These are phyloP conservation scores for Fraxinus sp. DNA, from an alignment of 305 asterid genomes.

Conservation along the genomic window DNA sequence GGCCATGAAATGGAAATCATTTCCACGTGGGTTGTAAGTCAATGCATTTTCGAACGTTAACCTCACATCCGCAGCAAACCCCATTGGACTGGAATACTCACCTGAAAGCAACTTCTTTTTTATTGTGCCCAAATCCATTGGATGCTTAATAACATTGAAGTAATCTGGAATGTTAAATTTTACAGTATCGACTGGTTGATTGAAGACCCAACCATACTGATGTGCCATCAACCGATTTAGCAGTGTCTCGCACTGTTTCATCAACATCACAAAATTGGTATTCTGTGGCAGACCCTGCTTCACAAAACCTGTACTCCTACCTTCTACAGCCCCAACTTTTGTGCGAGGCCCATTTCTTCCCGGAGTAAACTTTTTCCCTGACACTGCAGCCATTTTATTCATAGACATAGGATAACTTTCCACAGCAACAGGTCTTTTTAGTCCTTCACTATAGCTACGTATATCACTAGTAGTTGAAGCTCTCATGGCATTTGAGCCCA, in stretches of 20 bases:
- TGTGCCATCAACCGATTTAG: slow-evolving; percentile 53
- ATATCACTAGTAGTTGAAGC: slow-evolving; percentile 38
- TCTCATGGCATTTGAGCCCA: slow-evolving; percentile 23
- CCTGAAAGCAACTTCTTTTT: slow-evolving; percentile 46
- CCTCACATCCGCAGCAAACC: slow-evolving; percentile 80
- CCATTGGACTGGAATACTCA: slow-evolving; percentile 52
- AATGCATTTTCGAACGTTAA: slow-evolving; percentile 81
- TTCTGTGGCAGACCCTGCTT: slow-evolving; percentile 37
- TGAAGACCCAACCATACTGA: slow-evolving; percentile 52
- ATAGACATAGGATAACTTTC: slow-evolving; percentile 36
- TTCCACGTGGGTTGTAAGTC: slow-evolving; percentile 67
- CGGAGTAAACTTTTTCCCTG: slow-evolving; percentile 42
- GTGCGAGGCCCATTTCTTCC: slow-evolving; percentile 58
- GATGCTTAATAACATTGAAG: slow-evolving; percentile 61
- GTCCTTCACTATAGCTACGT: slow-evolving; percentile 41
- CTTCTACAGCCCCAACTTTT: slow-evolving; percentile 44
- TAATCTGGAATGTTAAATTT: slow-evolving; percentile 61
- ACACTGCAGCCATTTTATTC: slow-evolving; percentile 24
- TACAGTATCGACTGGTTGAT: slow-evolving; percentile 69
- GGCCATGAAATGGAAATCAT: slow-evolving; percentile 57
- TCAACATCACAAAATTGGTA: slow-evolving; percentile 39
- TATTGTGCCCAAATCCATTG: slow-evolving; percentile 92
- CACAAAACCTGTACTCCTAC: slow-evolving; percentile 37
- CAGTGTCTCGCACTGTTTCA: slow-evolving; percentile 61
- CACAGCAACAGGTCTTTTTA: slow-evolving; percentile 39